Evolutionary conservation across 2,329 filamentous ascomycete species (phyloP).

Genomic region (Phyllosticta citriasiana): DNA sequence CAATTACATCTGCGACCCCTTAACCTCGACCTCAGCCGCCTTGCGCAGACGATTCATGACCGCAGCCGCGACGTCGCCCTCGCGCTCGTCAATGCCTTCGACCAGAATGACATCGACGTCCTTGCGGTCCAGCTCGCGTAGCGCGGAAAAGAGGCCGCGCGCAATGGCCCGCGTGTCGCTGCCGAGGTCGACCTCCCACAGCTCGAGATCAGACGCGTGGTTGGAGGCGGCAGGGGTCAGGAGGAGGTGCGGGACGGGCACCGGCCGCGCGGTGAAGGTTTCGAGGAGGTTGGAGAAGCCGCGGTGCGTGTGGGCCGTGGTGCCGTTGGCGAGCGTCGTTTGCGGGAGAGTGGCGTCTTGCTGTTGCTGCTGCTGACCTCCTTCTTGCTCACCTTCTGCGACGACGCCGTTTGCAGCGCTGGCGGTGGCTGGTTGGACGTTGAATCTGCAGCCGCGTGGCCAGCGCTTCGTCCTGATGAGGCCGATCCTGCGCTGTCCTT

Average conservation of each 20-base stretch:
- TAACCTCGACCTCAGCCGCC: slow-evolving; percentile 24
- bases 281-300: slow-evolving; percentile 24
- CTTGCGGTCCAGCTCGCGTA: slow-evolving; percentile 73
- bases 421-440: background rate
- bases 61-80: slow-evolving; percentile 68
- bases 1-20: background rate
- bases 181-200: slow-evolving; percentile 67
- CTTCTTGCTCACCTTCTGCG: background rate
- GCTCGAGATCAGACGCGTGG: slow-evolving; percentile 12
- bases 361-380: too few relatives aligned
- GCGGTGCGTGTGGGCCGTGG: background rate
- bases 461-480: slow-evolving; percentile 27
- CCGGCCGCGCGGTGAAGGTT: slow-evolving; percentile 15
- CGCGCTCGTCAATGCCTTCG: slow-evolving; percentile 66
- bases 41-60: slow-evolving; percentile 44
- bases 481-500: slow-evolving; percentile 23
- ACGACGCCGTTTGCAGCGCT: background rate
- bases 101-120: slow-evolving; percentile 79
- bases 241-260: slow-evolving; percentile 2
- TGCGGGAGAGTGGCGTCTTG: background rate
- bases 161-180: slow-evolving; percentile 63
- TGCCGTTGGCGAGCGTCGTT: background rate
- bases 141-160: slow-evolving; percentile 74
- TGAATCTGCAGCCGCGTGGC: slow-evolving; percentile 15
- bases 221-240: background rate